phyloP scores from a whole-genome alignment of 2,329 filamentous ascomycete species.

The Ceratocystis papillata region DNA sequence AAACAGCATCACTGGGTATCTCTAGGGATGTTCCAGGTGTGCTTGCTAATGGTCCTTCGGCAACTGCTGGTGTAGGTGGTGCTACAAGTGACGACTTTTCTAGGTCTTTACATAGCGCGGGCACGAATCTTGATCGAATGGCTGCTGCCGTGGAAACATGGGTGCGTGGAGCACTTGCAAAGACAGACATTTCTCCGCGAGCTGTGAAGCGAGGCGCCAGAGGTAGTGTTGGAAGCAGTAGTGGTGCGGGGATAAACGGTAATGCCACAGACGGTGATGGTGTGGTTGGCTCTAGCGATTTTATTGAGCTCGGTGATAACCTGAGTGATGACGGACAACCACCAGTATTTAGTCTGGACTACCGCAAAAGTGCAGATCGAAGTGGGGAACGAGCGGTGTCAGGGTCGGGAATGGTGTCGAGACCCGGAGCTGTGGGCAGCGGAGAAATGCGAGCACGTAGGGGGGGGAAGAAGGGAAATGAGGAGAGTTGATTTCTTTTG shows the following conservation, averaged over 20 bases:
- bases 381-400: neutral
- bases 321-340: conserved; percentile 44
- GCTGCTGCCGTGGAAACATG: conserved; percentile 83
- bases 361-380: neutral
- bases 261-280: conserved; percentile 31
- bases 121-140: conserved; percentile 62
- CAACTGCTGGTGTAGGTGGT: conserved; percentile 27
- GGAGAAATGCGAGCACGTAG: conserved; percentile 9
- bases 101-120: conserved; percentile 31
- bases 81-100: conserved; percentile 26
- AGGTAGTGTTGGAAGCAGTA: conserved; percentile 1
- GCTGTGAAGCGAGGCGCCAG: neutral
- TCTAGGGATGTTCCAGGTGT: conserved; percentile 31
- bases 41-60: conserved; percentile 43
- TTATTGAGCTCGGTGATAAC: conserved; percentile 61
- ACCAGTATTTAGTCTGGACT: conserved; percentile 16
- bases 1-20: conserved; percentile 49
- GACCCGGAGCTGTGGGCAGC: conserved; percentile 15
- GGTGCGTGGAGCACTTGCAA: conserved; percentile 69
- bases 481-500: neutral
- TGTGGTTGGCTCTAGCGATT: conserved; percentile 39
- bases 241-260: conserved; percentile 29
- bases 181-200: conserved; percentile 32
- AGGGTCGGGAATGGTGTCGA: neutral
- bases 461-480: conserved; percentile 11